Evolutionary conservation across 2,329 filamentous ascomycete genomes (phyloP).

Genomic region (Remersonia thermophila): DNA sequence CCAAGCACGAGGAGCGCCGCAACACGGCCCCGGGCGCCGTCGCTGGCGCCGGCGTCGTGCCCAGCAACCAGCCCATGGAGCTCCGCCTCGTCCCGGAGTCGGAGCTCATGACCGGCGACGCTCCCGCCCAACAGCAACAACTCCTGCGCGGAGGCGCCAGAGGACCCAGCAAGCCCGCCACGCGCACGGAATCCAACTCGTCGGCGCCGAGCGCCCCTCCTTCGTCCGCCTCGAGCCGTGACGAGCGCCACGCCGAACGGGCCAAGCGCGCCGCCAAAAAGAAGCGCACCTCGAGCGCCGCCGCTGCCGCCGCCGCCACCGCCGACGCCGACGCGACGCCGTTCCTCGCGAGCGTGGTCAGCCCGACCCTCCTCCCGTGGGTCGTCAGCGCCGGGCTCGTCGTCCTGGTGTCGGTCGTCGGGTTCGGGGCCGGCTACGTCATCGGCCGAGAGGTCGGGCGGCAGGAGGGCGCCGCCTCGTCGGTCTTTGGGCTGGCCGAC

Average conservation of each 20-base stretch:
- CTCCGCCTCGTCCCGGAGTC: constrained; percentile 49
- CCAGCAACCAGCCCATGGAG: constrained; percentile 42
- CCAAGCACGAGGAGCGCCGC: constrained; percentile 44
- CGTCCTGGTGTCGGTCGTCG: constrained; percentile 54
- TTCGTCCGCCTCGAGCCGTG: constrained; percentile 16
- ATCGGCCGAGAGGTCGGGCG: constrained; percentile 54
- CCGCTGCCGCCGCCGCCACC: constrained; percentile 24
- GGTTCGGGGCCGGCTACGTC: constrained; percentile 57
- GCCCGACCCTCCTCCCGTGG: constrained; percentile 51
- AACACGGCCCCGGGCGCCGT: constrained; percentile 24
- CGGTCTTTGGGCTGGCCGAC: constrained; percentile 1
- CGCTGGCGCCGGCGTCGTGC: constrained; percentile 26
- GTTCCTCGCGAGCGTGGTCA: constrained; percentile 29
- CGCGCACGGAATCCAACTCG: constrained; percentile 21
- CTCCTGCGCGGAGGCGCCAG: neutral
- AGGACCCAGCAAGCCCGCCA: neutral
- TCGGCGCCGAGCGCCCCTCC: constrained; percentile 19
- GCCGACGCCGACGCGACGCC: neutral
- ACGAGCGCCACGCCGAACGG: constrained; percentile 26
- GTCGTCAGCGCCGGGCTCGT: constrained; percentile 55
- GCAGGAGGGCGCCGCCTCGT: constrained; percentile 41
- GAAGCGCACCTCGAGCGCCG: constrained; percentile 36
- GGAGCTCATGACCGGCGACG: constrained; percentile 36
- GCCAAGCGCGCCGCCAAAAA: too few species aligned
- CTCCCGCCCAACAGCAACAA: neutral